Evolutionary conservation across 2,329 filamentous ascomycete genomes (phyloP).

Genomic region (Gnomoniopsis sp.): DNA sequence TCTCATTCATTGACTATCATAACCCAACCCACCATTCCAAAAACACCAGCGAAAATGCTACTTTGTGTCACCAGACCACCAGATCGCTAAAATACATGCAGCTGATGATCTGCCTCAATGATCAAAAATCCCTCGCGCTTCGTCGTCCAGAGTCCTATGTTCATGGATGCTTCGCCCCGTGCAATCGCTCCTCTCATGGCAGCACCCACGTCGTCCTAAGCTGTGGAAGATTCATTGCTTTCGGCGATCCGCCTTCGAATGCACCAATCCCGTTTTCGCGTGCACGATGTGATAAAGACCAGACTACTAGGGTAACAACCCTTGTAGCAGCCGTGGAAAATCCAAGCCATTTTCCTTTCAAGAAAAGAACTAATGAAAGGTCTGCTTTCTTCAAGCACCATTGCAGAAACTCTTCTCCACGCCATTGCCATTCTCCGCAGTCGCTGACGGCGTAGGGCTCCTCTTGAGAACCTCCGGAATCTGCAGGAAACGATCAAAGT

Average conservation of each 20-base stretch:
- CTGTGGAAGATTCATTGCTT: neutral
- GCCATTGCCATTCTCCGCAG: neutral
- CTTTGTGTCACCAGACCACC: neutral
- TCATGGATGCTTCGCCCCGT: neutral
- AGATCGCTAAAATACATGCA: neutral
- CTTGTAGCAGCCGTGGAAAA: neutral
- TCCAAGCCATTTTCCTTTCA: neutral
- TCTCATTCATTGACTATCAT: neutral
- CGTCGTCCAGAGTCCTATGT: neutral
- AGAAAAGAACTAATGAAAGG: neutral
- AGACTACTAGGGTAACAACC: neutral
- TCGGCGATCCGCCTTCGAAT: neutral
- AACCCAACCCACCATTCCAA: neutral
- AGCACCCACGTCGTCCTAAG: neutral
- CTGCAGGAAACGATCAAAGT: conserved; percentile 53
- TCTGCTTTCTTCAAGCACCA: neutral
- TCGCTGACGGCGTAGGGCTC: conserved; percentile 2
- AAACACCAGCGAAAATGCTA: conserved; percentile 2
- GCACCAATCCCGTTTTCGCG: neutral
- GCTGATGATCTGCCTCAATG: neutral
- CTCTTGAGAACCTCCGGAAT: conserved; percentile 31
- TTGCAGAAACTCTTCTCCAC: neutral
- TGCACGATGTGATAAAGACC: neutral
- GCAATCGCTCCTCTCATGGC: neutral
- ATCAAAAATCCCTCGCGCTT: neutral